Evolutionary conservation across 2,329 filamentous ascomycete species (phyloP), one percentile per base, ranked within the genome.

Genomic region (Calycina herbarum): DNA sequence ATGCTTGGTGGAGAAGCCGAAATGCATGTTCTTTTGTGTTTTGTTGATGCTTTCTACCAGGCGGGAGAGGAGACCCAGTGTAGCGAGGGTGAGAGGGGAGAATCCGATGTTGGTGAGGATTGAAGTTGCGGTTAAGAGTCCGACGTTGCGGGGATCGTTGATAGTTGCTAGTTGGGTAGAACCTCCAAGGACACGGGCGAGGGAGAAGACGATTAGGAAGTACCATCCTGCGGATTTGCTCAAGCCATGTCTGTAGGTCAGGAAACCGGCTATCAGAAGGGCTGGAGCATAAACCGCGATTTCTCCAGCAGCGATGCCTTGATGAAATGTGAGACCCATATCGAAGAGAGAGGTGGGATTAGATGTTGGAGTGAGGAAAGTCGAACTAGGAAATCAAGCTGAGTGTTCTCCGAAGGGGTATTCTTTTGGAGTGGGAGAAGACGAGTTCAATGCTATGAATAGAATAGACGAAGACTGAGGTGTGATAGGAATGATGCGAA

Each of bases 121-220:
- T 54, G 81, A 74, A 48, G 79, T 74, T 29, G 79, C 80, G 5
- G 79, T 76, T 62, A 77, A 75, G 54, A 83, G 77, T 57, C 77
- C 69, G 15, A 77, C 73, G 5, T 68, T 72, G 1, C 74, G 77
- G 2, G 80, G 80, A 27, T 82, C 67, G 61, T 71, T 73, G 69
- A 83, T 82, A 5, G 82, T 81, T 27, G 81, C 78, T 5, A 88
- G 80, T 67, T 85, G 77, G 66, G 84, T 78, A 54, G 78, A 70
- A 6, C 80, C 76, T 48, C 84, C 85, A 24, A 84, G 71, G 57
- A 86, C 78, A 48, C 85, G 82, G 13, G 81, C 75, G 5, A 85
- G 67, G 35, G 80, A 81, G 72, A 89, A 83, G 38, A 85, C 70
- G 57, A 83, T 71, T 6, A 87, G 77, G 72, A 82, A 86, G 13